phyloP scores from a whole-genome alignment of 208 protist species.

The Plasmodiophora brassicae region DNA sequence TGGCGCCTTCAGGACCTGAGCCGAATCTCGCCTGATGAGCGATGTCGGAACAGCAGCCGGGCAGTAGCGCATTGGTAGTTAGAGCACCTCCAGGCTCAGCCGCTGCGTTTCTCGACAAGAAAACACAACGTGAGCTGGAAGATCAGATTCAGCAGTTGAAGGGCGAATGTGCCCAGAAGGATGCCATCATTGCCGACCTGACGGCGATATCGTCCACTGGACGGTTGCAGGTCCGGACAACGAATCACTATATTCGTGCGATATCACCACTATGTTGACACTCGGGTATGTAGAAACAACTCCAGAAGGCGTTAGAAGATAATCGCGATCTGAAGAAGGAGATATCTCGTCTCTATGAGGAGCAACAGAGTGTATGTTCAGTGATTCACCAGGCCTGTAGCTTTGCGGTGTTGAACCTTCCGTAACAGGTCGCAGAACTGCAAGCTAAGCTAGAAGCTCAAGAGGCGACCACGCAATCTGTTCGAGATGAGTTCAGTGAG shows the following conservation, averaged over 20 bases:
- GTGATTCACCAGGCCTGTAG: too few species aligned
- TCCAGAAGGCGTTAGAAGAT: constrained; percentile 24
- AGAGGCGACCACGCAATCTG: background rate
- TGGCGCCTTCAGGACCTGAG: too few species aligned
- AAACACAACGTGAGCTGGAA: background rate
- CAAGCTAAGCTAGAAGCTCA: background rate
- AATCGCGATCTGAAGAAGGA: background rate
- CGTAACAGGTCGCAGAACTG: background rate
- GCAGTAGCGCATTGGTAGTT: too few species aligned
- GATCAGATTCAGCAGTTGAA: constrained; percentile 9
- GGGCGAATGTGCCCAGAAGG: background rate
- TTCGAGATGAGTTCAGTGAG: background rate
- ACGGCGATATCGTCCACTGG: background rate
- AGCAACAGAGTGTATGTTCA: background rate
- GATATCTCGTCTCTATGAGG: background rate
- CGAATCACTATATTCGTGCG: background rate
- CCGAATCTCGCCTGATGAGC: too few species aligned
- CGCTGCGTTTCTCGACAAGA: constrained; percentile 16
- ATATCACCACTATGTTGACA: background rate
- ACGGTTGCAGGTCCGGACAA: background rate
- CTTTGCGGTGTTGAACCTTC: too few species aligned
- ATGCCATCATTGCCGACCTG: background rate
- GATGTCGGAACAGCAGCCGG: too few species aligned
- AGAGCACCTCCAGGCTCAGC: background rate
- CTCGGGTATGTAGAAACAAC: background rate